Evolutionary conservation across 2,329 filamentous ascomycete genomes (phyloP).

Genomic region (Trichoderma citrinoviride): DNA sequence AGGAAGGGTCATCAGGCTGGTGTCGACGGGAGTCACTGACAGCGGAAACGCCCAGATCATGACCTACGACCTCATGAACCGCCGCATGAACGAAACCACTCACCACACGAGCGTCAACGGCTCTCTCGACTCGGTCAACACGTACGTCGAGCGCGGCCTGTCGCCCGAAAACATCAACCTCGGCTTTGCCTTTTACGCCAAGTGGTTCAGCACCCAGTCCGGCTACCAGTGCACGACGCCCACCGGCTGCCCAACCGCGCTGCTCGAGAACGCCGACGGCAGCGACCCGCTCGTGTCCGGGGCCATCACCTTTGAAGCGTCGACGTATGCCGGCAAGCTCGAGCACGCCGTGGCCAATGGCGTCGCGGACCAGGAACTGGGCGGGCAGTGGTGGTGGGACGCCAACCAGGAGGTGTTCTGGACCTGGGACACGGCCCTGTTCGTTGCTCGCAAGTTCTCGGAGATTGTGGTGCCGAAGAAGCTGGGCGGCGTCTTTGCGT

Average conservation of each 20-base stretch:
- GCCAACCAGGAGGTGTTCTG: conserved; percentile 46
- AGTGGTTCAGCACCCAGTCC: conserved; percentile 60
- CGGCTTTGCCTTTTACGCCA: conserved; percentile 67
- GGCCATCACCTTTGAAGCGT: conserved; percentile 40
- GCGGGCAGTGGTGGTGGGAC: conserved; percentile 57
- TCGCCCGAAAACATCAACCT: conserved; percentile 57
- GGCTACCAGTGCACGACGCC: conserved; percentile 45
- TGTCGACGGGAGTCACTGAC: neutral
- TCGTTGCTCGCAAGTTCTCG: conserved; percentile 48
- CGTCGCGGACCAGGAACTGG: conserved; percentile 45
- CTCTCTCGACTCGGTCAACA: conserved; percentile 54
- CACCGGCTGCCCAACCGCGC: conserved; percentile 57
- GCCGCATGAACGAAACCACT: conserved; percentile 62
- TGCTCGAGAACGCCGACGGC: conserved; percentile 60
- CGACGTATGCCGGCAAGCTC: conserved; percentile 39
- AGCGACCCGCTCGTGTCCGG: conserved; percentile 53
- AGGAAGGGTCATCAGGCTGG: accelerated
- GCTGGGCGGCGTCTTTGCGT: conserved; percentile 53
- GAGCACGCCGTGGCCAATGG: conserved; percentile 41
- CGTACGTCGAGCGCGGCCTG: conserved; percentile 58
- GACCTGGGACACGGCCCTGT: conserved; percentile 54
- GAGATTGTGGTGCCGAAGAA: conserved; percentile 41
- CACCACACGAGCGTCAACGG: conserved; percentile 61
- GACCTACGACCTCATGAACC: conserved; percentile 72
- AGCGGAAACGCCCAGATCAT: conserved; percentile 47